Evolutionary conservation across 495 filamentous ascomycete genomes (phyloP), one percentile per base, ranked within the genome.

Genomic region (Durotheca rogersii): DNA sequence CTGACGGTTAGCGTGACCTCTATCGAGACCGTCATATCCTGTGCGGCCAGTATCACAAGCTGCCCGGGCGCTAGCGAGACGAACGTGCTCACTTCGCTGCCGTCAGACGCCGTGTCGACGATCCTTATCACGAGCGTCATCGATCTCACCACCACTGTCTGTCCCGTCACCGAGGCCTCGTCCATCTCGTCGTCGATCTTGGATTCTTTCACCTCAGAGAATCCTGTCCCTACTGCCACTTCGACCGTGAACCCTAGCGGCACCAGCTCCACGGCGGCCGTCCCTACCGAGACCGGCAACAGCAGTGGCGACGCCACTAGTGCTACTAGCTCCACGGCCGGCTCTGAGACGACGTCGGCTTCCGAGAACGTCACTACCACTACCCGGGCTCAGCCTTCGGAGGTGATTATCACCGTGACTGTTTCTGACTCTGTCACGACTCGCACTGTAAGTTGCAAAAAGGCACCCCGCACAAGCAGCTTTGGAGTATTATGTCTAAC

Each of bases 91-190:
- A 56, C 47, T 36, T 50, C 60, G 2, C 19, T 60, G 9, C 56
- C 60, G 7, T n/a, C 38, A 20, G 60, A 36, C 17, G 60, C 56
- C 6, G 40, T 56, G 30, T 63, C 60, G 32, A 60, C 55, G 25
- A 41, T 56, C 5, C 27, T 61, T 1, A 42, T 64, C 10, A 64
- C 61, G 7, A 58, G 39, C n/a, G 53, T 58, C 27, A 49, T 64
- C 40, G 61, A 39, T 14, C n/a, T 61, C 7, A 64, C 60, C n/a
- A 64, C 60, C 7, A 64, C 53, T 20, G 60, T 61, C n/a, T 64
- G 60, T 44, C 53, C 57, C 10, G 57, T 64, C 27, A 58, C 57
- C 12, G 57, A 53, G n/a, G 61, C 32, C 1, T 33, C 56, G 7
- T 36, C 49, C 1, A 55, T 64, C 12, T 64, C 61, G 29, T 64